These are phyloP conservation scores for Viola odorata DNA, from an alignment of 345 rosid genomes.

Conservation along the genomic window DNA sequence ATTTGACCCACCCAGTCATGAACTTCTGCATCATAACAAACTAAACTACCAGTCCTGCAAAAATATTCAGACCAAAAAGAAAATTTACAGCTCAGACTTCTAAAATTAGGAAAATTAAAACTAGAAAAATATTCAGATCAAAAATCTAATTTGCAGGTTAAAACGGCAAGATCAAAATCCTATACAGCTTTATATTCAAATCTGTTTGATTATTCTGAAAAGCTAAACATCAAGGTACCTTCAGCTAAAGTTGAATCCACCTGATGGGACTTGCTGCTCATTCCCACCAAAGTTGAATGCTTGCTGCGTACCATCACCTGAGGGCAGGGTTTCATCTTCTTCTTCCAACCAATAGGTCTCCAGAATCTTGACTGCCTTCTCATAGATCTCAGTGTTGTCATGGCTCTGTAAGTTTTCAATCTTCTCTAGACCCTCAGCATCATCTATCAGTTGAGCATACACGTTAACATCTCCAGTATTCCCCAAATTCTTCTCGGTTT, in stretches of 20 bases:
- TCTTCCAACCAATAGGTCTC: slow-evolving; percentile 24
- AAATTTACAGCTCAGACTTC: too few species aligned
- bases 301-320: slow-evolving; percentile 16
- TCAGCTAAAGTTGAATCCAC: slow-evolving; percentile 18
- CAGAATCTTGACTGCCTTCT: slow-evolving; percentile 21
- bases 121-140: too few species aligned
- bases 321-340: slow-evolving; percentile 7
- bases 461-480: slow-evolving; percentile 8
- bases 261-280: slow-evolving; percentile 11
- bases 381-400: slow-evolving; percentile 23
- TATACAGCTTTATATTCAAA: background rate
- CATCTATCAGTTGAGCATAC: slow-evolving; percentile 22
- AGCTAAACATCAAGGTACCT: background rate
- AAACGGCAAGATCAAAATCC: too few species aligned
- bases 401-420: slow-evolving; percentile 23
- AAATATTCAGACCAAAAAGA: background rate
- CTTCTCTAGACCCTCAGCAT: slow-evolving; percentile 22
- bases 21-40: background rate
- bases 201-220: background rate
- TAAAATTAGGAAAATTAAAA: too few species aligned
- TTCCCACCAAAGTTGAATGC: slow-evolving; percentile 15
- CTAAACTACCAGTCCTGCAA: background rate
- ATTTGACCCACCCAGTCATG: background rate
- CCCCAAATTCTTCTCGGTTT: slow-evolving; percentile 23
- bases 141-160: too few species aligned